phyloP scores from a whole-genome alignment of 768 basidiomycete species.

The Boletus subparvulus region DNA sequence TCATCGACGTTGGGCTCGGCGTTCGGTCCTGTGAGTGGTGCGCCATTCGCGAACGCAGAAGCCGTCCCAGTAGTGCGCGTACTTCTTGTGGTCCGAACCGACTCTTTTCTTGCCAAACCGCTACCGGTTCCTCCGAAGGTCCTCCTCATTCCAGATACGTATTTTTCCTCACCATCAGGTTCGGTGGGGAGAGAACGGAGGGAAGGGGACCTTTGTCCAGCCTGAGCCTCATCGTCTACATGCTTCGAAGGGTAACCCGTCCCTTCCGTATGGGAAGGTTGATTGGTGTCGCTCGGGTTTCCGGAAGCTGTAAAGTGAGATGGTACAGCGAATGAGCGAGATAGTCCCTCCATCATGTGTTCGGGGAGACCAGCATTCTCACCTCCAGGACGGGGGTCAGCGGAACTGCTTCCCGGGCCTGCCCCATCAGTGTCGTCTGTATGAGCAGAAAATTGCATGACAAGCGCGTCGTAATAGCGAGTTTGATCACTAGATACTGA shows the following conservation, averaged over 20 bases:
- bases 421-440: background rate
- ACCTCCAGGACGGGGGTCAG: background rate
- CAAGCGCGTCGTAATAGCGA: slow-evolving; percentile 47
- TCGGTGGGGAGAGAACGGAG: slow-evolving; percentile 27
- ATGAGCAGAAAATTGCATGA: slow-evolving; percentile 25
- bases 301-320: background rate
- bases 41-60: slow-evolving; percentile 51
- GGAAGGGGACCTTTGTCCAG: slow-evolving; percentile 11
- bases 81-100: slow-evolving; percentile 25
- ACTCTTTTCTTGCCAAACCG: slow-evolving; percentile 17
- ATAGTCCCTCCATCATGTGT: background rate
- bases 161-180: slow-evolving; percentile 2
- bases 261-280: background rate
- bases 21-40: slow-evolving; percentile 50
- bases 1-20: slow-evolving; percentile 43
- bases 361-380: background rate
- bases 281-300: background rate
- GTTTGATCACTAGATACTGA: slow-evolving; percentile 35
- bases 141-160: background rate
- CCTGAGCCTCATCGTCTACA: background rate
- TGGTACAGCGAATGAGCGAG: background rate
- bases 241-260: background rate
- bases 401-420: background rate
- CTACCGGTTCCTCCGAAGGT: background rate
- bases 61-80: slow-evolving; percentile 12